Conservation (phyloP, 768 basidiomycete genomes). For the Porphyrellus cyaneotinctus region DNA sequence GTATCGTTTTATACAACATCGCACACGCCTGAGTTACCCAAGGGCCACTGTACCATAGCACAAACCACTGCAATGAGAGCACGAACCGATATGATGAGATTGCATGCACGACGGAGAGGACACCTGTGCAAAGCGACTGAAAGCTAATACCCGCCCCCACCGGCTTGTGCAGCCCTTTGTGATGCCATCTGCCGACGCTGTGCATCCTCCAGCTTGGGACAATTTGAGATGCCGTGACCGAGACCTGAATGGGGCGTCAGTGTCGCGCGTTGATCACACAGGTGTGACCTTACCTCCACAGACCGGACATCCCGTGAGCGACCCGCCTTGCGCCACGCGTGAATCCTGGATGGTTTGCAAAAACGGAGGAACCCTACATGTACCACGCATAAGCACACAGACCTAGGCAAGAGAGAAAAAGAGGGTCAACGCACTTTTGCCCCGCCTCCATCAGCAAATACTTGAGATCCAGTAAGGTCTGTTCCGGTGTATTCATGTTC, state of each 20-base stretch:
- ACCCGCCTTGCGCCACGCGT: conserved; percentile 70
- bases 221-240: conserved; percentile 91
- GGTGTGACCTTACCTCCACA: conserved; percentile 69
- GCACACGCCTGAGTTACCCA: no score
- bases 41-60: conserved; percentile 10
- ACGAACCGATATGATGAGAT: background rate
- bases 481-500: conserved; percentile 96
- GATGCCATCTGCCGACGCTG: conserved; percentile 89
- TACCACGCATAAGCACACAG: background rate
- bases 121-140: background rate
- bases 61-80: conserved; percentile 1
- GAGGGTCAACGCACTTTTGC: conserved; percentile 70
- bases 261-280: background rate
- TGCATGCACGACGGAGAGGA: background rate
- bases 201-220: conserved; percentile 93
- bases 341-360: conserved; percentile 88
- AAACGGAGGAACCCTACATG: conserved; percentile 85
- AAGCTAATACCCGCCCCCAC: conserved; percentile 41
- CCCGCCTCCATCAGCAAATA: conserved; percentile 96
- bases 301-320: conserved; percentile 86
- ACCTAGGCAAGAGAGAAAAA: background rate
- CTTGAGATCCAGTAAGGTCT: conserved; percentile 94
- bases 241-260: conserved; percentile 50
- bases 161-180: conserved; percentile 66
- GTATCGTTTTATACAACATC: conserved; percentile 7